A percentile compares a stretch with the other conserved stretches of the same genome.
phyloP scores from a whole-genome alignment of 1,284 basidiomycete species.

The Puccinia hordei region DNA sequence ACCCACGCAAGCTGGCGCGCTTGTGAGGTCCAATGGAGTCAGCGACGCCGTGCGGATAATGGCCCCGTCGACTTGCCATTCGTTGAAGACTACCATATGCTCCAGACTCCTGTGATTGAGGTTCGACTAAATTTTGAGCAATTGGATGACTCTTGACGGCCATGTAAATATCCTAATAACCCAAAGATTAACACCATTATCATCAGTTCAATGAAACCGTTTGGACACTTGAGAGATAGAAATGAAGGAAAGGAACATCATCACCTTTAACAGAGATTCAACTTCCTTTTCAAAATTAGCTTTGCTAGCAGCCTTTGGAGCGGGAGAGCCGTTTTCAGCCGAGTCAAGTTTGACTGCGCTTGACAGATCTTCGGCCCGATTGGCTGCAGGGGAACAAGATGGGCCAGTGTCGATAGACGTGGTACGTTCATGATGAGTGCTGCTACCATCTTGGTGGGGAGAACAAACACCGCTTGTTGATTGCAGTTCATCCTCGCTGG shows the following conservation, averaged over 20 bases:
- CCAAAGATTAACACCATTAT: neutral
- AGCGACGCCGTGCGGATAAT: conserved; percentile 22
- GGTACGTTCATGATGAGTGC: neutral
- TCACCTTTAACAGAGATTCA: conserved; percentile 78
- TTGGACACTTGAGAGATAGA: conserved; percentile 29
- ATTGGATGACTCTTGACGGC: conserved; percentile 89
- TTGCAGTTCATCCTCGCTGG: conserved; percentile 9
- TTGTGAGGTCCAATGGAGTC: conserved; percentile 52
- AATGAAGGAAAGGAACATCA: conserved; percentile 28
- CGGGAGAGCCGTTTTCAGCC: neutral
- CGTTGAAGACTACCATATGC: conserved; percentile 67
- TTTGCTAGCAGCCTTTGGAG: conserved; percentile 5
- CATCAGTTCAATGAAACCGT: neutral
- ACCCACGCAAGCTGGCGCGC: conserved; percentile 54
- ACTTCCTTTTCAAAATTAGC: conserved; percentile 73
- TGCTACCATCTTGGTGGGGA: neutral
- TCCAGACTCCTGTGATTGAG: conserved; percentile 80
- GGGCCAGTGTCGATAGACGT: neutral
- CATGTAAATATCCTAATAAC: conserved; percentile 82
- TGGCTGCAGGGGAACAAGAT: neutral
- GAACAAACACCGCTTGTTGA: neutral
- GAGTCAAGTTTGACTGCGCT: neutral
- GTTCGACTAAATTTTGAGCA: conserved; percentile 72
- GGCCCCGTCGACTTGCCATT: conserved; percentile 58
- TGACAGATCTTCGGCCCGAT: neutral